Base-by-base conservation (phyloP, 2,329 filamentous ascomycete genomes). In the Pseudopyricularia cyperi region DNA sequence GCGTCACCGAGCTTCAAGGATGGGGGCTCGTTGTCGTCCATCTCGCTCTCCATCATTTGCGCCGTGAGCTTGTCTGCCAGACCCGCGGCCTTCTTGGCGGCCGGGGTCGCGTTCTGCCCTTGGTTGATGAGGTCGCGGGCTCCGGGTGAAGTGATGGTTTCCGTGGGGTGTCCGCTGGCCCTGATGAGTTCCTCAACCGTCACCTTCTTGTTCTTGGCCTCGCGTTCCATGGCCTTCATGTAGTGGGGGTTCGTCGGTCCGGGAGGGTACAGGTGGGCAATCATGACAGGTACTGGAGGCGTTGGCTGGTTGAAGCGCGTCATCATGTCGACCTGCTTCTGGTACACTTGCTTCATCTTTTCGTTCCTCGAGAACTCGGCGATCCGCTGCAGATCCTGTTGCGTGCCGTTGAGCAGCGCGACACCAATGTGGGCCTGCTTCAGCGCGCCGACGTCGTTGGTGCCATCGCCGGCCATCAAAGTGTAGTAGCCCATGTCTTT, bases 341-440 rank as follows among this genome's bases (percentile, higher is more conserved):
- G 89, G 66, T 98, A 98, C 57, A 98, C 80, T 58, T 96, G 90
- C 76, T 96, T 97, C 87, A 98, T 94, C 76, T 89, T 95, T 39
- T 85, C 95, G 67, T 89, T 95, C 60, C 93, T 85, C 62, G 86
- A 84, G 68, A 98, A 90, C 63, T 97, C 93, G 26, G 87, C 85
- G 60, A 98, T 98, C 65, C 85, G 89, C 53, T 83, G 84, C 52
- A 98, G 77, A 65, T 97, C 93, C 22, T 97, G 87, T 58, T 83
- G 85, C 1, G 90, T 94, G 56, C 93, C 93, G 68, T 98, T 98
- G 59, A 98, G 80, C 49, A 98, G 81, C 22, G 93, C 93, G 56
- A 98, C 87, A 68, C 93, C 93, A 57, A 98, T 89, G 64, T 98
- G 93, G 39, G 93, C 93, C 71, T 98, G 93, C 75, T 98, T 98